phyloP scores from a whole-genome alignment of 2,329 filamentous ascomycete species.

The Sporothrix protearum region DNA sequence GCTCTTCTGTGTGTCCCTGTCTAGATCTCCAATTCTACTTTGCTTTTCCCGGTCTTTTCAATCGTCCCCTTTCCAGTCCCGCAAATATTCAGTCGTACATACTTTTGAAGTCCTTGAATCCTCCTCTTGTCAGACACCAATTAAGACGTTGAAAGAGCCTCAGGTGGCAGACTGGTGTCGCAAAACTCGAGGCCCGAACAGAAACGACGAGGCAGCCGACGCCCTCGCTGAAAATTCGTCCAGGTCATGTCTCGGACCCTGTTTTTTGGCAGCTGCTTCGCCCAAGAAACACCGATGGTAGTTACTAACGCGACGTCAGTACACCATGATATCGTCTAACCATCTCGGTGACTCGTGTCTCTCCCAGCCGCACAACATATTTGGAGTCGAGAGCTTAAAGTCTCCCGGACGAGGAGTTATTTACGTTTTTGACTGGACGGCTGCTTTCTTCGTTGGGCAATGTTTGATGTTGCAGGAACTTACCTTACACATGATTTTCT shows the following conservation, averaged over 20 bases:
- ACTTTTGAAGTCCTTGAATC: not conserved
- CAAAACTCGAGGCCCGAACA: not conserved
- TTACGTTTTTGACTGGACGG: slow-evolving; percentile 5
- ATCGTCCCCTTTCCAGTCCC: not conserved
- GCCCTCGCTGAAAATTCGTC: not conserved
- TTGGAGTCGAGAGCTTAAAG: slow-evolving; percentile 15
- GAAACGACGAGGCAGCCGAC: not conserved
- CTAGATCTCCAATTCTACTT: not conserved
- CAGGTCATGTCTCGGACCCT: not conserved
- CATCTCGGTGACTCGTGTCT: not conserved
- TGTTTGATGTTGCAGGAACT: not conserved
- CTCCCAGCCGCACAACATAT: not conserved
- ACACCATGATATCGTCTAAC: not conserved
- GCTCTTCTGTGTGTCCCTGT: not conserved
- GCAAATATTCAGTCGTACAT: not conserved
- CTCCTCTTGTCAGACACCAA: not conserved
- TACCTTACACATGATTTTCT: no score
- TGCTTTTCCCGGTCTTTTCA: not conserved
- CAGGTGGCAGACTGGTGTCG: not conserved
- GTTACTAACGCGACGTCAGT: not conserved
- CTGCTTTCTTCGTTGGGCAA: not conserved
- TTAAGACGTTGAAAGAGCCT: not conserved
- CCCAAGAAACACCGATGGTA: not conserved
- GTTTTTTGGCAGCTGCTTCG: not conserved
- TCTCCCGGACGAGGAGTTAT: slow-evolving; percentile 9